phyloP scores from a whole-genome alignment of 2,329 filamentous ascomycete species.

The Aureobasidium pullulans region DNA sequence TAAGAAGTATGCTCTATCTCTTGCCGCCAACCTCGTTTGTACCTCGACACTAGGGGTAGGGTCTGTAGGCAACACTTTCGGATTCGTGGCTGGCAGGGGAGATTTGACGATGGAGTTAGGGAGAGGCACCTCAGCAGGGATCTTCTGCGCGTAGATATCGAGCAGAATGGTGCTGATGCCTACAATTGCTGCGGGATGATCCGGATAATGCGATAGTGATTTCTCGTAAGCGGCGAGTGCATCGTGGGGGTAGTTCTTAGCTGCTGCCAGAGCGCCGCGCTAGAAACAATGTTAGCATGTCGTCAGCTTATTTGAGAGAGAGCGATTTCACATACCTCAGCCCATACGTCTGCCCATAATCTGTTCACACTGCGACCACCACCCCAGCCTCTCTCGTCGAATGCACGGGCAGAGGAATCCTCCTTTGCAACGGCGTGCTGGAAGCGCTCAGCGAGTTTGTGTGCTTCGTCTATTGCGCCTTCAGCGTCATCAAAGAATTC shows the following conservation, averaged over 20 bases:
- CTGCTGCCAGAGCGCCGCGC: slow-evolving; percentile 60
- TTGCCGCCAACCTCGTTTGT: slow-evolving; percentile 76
- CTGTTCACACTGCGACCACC: slow-evolving; percentile 74
- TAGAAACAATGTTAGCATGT: slow-evolving; percentile 25
- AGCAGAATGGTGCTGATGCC: slow-evolving; percentile 78
- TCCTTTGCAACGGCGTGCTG: slow-evolving; percentile 60
- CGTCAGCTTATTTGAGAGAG: no score
- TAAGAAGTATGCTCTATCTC: slow-evolving; percentile 80
- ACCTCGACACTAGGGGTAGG: slow-evolving; percentile 52
- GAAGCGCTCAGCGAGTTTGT: slow-evolving; percentile 63
- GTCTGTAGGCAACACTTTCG: not conserved
- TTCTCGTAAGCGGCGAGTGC: slow-evolving; percentile 75
- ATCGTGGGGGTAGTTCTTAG: slow-evolving; percentile 55
- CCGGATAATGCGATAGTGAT: slow-evolving; percentile 67
- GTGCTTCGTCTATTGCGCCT: slow-evolving; percentile 73
- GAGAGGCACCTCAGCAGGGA: slow-evolving; percentile 19
- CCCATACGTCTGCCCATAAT: slow-evolving; percentile 74
- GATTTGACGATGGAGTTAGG: slow-evolving; percentile 19
- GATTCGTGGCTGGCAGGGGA: slow-evolving; percentile 3
- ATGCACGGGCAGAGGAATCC: slow-evolving; percentile 53
- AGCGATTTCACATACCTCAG: slow-evolving; percentile 55
- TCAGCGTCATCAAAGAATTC: slow-evolving; percentile 71
- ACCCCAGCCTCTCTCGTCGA: slow-evolving; percentile 66
- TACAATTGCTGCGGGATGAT: slow-evolving; percentile 74
- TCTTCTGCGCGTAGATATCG: slow-evolving; percentile 66